Evolutionary conservation across 805 yeast species (phyloP).

Genomic region (Candida andamanensis): DNA sequence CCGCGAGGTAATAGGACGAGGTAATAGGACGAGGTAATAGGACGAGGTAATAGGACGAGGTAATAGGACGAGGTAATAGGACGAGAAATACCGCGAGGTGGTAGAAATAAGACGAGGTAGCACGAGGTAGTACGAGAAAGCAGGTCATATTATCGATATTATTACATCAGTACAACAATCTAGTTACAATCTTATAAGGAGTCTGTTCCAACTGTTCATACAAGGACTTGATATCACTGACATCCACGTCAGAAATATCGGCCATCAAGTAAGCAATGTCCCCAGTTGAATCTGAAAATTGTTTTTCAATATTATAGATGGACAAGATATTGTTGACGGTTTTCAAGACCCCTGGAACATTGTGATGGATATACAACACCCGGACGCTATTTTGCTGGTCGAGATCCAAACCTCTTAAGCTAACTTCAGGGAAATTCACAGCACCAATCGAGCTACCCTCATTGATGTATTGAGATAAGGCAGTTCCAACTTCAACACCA

Average conservation of each 20-base stretch:
- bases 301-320: constrained; percentile 94
- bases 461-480: constrained; percentile 85
- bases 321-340: constrained; percentile 95
- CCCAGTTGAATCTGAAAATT: constrained; percentile 94
- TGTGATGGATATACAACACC: constrained; percentile 92
- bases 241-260: constrained; percentile 82
- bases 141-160: no score
- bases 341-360: constrained; percentile 97
- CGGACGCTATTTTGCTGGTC: constrained; percentile 88
- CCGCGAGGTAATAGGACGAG: background rate
- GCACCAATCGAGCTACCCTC: constrained; percentile 95
- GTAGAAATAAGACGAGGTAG: no score
- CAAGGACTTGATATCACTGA: constrained; percentile 75
- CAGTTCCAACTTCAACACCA: constrained; percentile 89
- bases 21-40: background rate
- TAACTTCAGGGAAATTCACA: constrained; percentile 98
- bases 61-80: background rate
- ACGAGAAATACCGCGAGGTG: no score
- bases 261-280: constrained; percentile 98
- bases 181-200: constrained; percentile 84
- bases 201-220: constrained; percentile 85
- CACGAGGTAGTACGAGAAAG: no score
- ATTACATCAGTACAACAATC: constrained; percentile 68
- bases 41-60: background rate
- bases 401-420: constrained; percentile 79